phyloP scores from a whole-genome alignment of 176 grass and related monocot species.

The Phoenix dactylifera region DNA sequence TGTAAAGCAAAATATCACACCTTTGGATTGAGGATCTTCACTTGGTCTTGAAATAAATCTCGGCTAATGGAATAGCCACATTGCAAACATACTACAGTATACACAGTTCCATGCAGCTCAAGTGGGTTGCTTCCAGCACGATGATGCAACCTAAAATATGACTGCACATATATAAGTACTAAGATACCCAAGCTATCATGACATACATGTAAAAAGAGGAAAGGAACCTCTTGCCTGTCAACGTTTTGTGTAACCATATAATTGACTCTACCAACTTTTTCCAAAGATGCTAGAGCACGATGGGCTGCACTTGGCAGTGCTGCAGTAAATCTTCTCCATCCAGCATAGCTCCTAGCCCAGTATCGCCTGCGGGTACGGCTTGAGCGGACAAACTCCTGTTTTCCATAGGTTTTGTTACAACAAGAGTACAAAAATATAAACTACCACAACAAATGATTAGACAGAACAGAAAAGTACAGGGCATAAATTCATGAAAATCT shows the following conservation, averaged over 20 bases:
- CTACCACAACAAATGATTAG: no score
- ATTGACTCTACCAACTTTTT: constrained; percentile 61
- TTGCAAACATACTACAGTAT: constrained; percentile 67
- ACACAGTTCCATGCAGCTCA: constrained; percentile 89
- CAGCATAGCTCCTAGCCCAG: constrained; percentile 97
- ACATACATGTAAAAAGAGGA: constrained; percentile 9
- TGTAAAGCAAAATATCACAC: constrained; percentile 26
- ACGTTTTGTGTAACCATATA: constrained; percentile 95
- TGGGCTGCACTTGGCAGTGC: constrained; percentile 86
- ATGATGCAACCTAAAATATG: constrained; percentile 75
- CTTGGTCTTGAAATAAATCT: constrained; percentile 68
- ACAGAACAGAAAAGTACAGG: no score
- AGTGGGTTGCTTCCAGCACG: constrained; percentile 71
- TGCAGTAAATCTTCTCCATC: constrained; percentile 75
- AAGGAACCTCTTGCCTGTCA: constrained; percentile 47
- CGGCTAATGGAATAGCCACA: constrained; percentile 53
- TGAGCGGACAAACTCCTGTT: constrained; percentile 75
- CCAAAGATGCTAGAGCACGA: constrained; percentile 59
- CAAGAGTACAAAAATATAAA: constrained; percentile 1
- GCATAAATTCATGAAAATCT: no score
- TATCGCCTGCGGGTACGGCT: constrained; percentile 57
- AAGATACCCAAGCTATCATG: no score
- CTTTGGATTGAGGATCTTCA: constrained; percentile 90
- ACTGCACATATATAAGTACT: neutral
- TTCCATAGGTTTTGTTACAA: constrained; percentile 14